Base-by-base conservation (phyloP, 768 basidiomycete species). In the Butyriboletus loyo region DNA sequence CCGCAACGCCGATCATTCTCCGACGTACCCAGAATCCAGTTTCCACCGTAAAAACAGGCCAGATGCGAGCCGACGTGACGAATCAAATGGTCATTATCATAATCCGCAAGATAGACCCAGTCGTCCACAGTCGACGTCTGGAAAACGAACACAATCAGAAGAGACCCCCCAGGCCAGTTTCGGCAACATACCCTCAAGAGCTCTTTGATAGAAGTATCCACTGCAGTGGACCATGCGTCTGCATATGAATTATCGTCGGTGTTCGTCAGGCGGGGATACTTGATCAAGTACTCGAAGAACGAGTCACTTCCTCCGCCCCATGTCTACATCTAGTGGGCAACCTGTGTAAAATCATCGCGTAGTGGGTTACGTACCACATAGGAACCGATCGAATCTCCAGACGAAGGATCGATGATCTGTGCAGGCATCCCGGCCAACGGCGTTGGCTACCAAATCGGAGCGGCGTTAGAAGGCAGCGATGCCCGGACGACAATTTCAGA, bases 251-350 rank as follows among this genome's bases (percentile, higher is more conserved):
- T 73, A 64, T 89, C 78, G 50, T 81, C 59, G 15, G 84, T 85
- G 69, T 87, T 86, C 10, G 82, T 80, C 21, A 89, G 73, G 25
- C 86, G 84, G 4, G 88, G 49, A 42, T 80, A 73, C 62, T 90
- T 90, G 75, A 88, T 82, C 50, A 88, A 74, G 59, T 89, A 89
- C 64, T 90, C 88, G 54, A 86, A 84, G 70, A 83, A 90, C 52
- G 85, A 87, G 67, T 89, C 88, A 0, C 81, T 83, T 27, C 85
- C 86, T 43, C 82, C 72, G 1, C 81, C 80, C 81, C 81, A 89
- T n/a, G 84, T 80, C 87, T 87, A 40, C 31, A 39, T 27, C 34
- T 30, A 7, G 34, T 58, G 15, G 11, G 37, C 15, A 35, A 37
- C 7, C 41, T 19, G n/a, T 10, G 34, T 11, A 10, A 25, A 30